These are phyloP conservation scores for Salicornia ramosissima DNA, from an alignment of 148 eudicot genomes.

Conservation along the genomic window DNA sequence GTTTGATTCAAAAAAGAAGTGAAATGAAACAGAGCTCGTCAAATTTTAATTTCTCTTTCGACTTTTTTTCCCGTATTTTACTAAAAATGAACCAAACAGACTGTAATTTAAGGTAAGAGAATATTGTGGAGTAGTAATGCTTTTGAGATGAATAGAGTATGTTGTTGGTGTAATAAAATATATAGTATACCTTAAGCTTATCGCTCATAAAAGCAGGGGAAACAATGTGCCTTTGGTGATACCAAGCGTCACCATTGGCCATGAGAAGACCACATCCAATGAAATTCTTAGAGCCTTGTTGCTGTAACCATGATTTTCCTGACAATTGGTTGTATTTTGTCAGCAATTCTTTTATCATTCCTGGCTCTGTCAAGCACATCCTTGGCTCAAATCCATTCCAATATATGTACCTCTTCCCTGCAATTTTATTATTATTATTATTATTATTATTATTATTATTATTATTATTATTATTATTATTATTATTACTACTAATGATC, in stretches of 20 bases:
- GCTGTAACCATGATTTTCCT: slow-evolving; percentile 88
- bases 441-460: no score
- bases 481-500: no score
- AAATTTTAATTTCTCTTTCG: no score
- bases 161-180: neutral
- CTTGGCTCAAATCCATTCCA: slow-evolving; percentile 94
- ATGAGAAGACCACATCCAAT: slow-evolving; percentile 73
- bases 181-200: slow-evolving; percentile 60
- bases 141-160: no score
- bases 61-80: no score
- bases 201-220: slow-evolving; percentile 91
- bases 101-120: no score
- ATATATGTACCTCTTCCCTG: slow-evolving; percentile 76
- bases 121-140: no score
- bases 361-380: slow-evolving; percentile 78
- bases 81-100: no score
- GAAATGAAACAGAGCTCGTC: no score
- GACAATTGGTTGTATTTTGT: slow-evolving; percentile 57
- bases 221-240: slow-evolving; percentile 80
- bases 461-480: no score
- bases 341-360: slow-evolving; percentile 63
- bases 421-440: no score
- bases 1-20: no score
- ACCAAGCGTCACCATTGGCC: slow-evolving; percentile 93
- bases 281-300: slow-evolving; percentile 79